Conservation (phyloP, 345 rosid genomes). For the Punica granatum region DNA sequence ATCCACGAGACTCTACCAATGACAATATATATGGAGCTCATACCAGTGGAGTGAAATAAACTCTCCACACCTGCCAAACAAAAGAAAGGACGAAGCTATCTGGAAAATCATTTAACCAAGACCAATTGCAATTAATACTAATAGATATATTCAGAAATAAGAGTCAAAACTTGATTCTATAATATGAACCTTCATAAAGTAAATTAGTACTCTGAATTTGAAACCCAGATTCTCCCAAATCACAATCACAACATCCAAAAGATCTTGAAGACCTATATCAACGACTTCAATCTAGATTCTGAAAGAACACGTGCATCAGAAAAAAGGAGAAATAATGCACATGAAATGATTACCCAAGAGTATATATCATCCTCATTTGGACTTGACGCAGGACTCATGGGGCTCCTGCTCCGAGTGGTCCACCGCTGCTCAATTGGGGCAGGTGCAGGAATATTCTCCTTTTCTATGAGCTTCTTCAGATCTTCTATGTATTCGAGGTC, state of each 20-base stretch:
- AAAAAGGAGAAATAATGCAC: neutral
- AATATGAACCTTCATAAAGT: neutral
- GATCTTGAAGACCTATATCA: neutral
- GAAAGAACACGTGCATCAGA: neutral
- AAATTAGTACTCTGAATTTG: neutral
- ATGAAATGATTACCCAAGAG: constrained; percentile 40
- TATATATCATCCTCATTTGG: constrained; percentile 63
- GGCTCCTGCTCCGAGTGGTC: constrained; percentile 80
- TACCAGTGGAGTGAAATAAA: neutral
- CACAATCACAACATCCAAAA: neutral
- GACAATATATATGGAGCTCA: no score
- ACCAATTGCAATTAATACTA: neutral
- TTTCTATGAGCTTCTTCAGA: constrained; percentile 74
- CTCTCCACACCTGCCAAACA: neutral
- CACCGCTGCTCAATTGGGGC: constrained; percentile 96
- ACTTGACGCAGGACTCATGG: constrained; percentile 87
- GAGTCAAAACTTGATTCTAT: neutral
- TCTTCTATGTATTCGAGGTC: constrained; percentile 88
- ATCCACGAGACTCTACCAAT: no score
- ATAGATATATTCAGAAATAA: neutral
- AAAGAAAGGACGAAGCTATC: neutral
- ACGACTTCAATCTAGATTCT: neutral
- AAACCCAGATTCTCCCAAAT: neutral
- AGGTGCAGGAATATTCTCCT: constrained; percentile 74
- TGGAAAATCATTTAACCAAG: neutral